These are phyloP conservation scores for Didymella sp. DNA, from an alignment of 2,329 filamentous ascomycete genomes.

Conservation along the genomic window DNA sequence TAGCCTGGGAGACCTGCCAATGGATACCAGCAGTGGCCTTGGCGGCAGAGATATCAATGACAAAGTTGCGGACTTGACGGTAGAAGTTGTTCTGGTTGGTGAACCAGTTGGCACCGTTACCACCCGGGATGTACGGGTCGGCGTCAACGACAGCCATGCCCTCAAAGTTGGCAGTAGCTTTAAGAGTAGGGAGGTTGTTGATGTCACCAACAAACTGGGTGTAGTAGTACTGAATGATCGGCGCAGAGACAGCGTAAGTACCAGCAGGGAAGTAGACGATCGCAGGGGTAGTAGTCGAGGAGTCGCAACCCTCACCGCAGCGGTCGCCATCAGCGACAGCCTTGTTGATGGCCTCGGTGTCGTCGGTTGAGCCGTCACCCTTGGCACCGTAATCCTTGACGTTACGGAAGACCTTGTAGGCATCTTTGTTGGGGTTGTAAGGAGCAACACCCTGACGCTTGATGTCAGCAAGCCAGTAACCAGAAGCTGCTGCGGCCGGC, in stretches of 20 bases:
- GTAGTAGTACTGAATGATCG: constrained; percentile 88
- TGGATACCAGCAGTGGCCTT: constrained; percentile 62
- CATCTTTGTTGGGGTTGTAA: constrained; percentile 61
- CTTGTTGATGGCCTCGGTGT: constrained; percentile 85
- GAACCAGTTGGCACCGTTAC: constrained; percentile 60
- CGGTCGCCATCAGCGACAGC: constrained; percentile 80
- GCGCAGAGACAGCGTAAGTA: constrained; percentile 80
- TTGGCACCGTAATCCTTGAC: constrained; percentile 54
- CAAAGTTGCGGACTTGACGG: constrained; percentile 62
- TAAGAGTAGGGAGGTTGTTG: constrained; percentile 73
- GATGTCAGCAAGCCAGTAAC: constrained; percentile 77
- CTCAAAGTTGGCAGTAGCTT: constrained; percentile 66
- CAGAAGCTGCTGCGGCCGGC: constrained; percentile 33
- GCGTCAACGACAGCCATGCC: constrained; percentile 91
- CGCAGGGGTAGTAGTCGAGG: constrained; percentile 80
- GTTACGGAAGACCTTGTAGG: constrained; percentile 68
- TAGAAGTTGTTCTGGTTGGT: constrained; percentile 65
- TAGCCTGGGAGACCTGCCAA: constrained; percentile 73
- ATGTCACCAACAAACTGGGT: constrained; percentile 91
- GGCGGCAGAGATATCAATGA: constrained; percentile 56
- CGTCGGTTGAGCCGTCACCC: constrained; percentile 75
- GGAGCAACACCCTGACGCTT: constrained; percentile 72
- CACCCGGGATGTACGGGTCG: constrained; percentile 77
- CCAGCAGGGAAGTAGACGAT: constrained; percentile 92
- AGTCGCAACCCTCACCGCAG: constrained; percentile 83